Base-by-base conservation (phyloP, 1,139 yeast genomes). In the Yamadazyma friedrichii region DNA sequence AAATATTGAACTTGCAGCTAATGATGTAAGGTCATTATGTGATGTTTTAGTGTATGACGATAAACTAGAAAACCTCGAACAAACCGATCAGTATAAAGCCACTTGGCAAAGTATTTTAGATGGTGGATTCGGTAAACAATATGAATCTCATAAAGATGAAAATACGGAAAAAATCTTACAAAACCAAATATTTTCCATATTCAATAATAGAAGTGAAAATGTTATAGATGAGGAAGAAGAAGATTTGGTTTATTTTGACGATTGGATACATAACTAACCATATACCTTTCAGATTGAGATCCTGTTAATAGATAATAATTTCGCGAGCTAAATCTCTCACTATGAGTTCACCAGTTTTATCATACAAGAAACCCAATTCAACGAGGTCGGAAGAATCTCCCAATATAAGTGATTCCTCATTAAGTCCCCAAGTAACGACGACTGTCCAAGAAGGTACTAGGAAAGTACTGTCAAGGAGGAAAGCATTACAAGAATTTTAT, bases 21-120 rank as follows among this genome's bases (percentile, higher is more conserved):
- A 78, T 33, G 96, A 93, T 58, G 82, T 94, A 42, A 73, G 91
- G 42, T 73, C 94, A 0, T 69, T 93, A 20, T 89, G 98, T 61
- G 95, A 89, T 50, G 97, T 93, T 13, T 68, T 93, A 36, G 82
- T 86, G 1, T 88, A 74, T 61, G 98, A 93, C 54, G 96, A 88
- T 55, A 86, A 84, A 59, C 61, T 93, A 42, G 98, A 89, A 56
- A 67, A 76, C 42, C 71, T 81, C 2, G 52, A 53, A 25, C 63
- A 60, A 43, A 64, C 74, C 2, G 84, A 79, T 47, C 72, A 77
- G 39, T 81, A 78, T 53, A 76, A 69, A 51, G 82, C 80, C 1
- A 77, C 85, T 2, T 71, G 82, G 68, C 82, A 76, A 42, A 78
- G 85, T 53, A 77, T 82, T 1, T 55, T 80, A 33, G 85, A 78